Base-by-base conservation (phyloP, 805 yeast genomes). In the Kurtzmaniella cleridarum region DNA sequence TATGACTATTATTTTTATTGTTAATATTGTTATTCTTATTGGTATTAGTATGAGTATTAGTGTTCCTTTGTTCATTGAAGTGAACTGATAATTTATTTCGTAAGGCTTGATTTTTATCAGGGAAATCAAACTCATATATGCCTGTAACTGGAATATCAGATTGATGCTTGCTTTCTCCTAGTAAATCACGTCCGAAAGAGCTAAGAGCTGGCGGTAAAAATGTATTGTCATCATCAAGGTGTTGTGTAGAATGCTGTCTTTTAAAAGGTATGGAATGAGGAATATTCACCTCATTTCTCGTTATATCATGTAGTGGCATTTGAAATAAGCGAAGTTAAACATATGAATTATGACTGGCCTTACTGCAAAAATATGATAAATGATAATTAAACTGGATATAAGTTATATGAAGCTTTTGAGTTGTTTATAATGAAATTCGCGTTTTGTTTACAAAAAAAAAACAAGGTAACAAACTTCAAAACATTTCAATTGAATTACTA, bases 191-290 rank as follows among this genome's bases (percentile, higher is more conserved):
- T 28, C 80, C 76, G 49, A 77, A 79, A 5, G 77, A 68, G 50
- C 82, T 77, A 42, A 78, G 61, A 11, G 76, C 77, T 2, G 84
- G 84, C 1, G 83, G 83, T 32, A 72, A 64, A 49, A 73, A 73
- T 30, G 75, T 71, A 43, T 65, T 71, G 43, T 76, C 81, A 32
- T 71, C 77, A 23, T 71, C 71, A 12, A 44, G 17, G 4, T 35
- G 37, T 15, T 12, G 14, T n/a, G 29, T 30, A 7, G 36, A 41
- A 14, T 43, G 32, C 32, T 42, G 51, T 35, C 51, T 41, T 39
- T 47, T 47, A 26, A 26, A 32, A 14, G 30, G 16, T 24, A 27
- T 32, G 24, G 36, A 27, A 29, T 29, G 12, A 15, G 39, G 32
- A 13, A 36, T 20, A 27, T 36, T 36, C 13, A 30, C 36, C 18